Evolutionary conservation across 2,329 filamentous ascomycete genomes (phyloP).

Genomic region (Basipetospora chlamydospora): DNA sequence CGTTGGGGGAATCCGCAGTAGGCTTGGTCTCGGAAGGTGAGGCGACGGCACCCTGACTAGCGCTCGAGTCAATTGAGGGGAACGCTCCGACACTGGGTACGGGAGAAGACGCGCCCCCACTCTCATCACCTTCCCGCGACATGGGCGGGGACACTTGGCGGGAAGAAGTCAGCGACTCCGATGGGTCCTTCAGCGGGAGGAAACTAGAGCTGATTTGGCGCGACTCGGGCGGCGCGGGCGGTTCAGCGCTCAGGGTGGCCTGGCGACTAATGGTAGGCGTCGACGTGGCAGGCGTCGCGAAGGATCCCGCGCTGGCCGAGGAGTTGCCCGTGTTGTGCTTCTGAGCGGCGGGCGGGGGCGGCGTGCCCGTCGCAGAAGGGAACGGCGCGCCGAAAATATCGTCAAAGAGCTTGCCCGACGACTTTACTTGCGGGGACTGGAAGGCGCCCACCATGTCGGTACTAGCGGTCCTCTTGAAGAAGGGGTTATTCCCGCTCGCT

Average conservation of each 20-base stretch:
- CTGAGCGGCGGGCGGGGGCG: constrained; percentile 13
- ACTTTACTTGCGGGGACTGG: constrained; percentile 29
- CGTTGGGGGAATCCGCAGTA: constrained; percentile 4
- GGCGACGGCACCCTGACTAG: constrained; percentile 27
- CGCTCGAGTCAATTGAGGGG: constrained; percentile 1
- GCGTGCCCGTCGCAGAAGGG: constrained; percentile 11
- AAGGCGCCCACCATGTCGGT: constrained; percentile 44
- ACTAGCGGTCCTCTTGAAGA: constrained; percentile 63
- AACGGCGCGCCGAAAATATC: constrained; percentile 57
- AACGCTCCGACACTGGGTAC: constrained; percentile 2
- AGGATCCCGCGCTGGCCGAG: constrained; percentile 34
- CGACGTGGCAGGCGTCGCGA: constrained; percentile 40
- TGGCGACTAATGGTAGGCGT: constrained; percentile 49
- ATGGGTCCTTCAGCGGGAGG: constrained; percentile 52
- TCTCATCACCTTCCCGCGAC: constrained; percentile 25
- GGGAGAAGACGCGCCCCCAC: constrained; percentile 4
- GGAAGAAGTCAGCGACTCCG: constrained; percentile 61
- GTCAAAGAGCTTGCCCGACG: constrained; percentile 60
- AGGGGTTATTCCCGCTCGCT: constrained; percentile 78
- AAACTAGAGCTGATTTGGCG: constrained; percentile 66
- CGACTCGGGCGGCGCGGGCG: constrained; percentile 49
- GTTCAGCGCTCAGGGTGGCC: constrained; percentile 41
- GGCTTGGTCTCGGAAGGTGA: constrained; percentile 8
- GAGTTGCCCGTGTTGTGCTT: constrained; percentile 45
- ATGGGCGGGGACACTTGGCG: constrained; percentile 62